Evolutionary conservation across 345 rosid genomes (phyloP), one percentile per base, ranked within the genome.

Genomic region (Kandelia obovata): DNA sequence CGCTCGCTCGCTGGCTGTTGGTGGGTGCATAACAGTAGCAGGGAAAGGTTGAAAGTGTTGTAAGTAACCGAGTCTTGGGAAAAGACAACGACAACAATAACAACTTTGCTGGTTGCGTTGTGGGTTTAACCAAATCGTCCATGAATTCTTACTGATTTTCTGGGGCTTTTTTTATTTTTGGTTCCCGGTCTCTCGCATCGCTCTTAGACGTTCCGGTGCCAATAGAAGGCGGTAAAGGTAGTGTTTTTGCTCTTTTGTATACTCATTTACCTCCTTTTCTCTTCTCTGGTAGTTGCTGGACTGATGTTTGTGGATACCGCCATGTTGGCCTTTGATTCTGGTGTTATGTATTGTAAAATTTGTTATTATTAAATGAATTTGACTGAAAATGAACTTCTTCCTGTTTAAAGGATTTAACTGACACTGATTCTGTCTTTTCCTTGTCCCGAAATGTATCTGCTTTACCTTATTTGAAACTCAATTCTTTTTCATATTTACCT

Each of bases 161-260:
- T 1, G 59, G 81, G 64, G 66, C 21, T 58, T 76, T 73, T 25
- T 49, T 16, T 46, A 31, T 23, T 15, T 52, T 49, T 3, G 39
- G 17, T 28, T 39, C 20, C 47, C 43, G 17, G 46, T 19, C 15
- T 9, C n/a, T 23, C 53, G 4, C 28, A 26, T 10, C 23, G 7
- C 27, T 23, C 8, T 6, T 25, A 1, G 59, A 2, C 20, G 46
- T 28, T 27, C n/a, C 7, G 47, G 19, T 27, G 30, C 61, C 53
- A 43, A 46, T 69, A 17, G 16, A 39, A 78, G 87, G 87, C 82
- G 77, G 52, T 11, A 15, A 39, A 78, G 87, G 88, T 84, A 77
- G 52, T 66, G 72, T 58, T 67, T 70, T 69, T 46, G 11, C 32
- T 1, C 47, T 34, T 61, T 62, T 61, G 30, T 25, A 4, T 15